Evolutionary conservation across 1,284 basidiomycete genomes (phyloP), one percentile per base, ranked within the genome.

Genomic region (Phylloporus sp.): DNA sequence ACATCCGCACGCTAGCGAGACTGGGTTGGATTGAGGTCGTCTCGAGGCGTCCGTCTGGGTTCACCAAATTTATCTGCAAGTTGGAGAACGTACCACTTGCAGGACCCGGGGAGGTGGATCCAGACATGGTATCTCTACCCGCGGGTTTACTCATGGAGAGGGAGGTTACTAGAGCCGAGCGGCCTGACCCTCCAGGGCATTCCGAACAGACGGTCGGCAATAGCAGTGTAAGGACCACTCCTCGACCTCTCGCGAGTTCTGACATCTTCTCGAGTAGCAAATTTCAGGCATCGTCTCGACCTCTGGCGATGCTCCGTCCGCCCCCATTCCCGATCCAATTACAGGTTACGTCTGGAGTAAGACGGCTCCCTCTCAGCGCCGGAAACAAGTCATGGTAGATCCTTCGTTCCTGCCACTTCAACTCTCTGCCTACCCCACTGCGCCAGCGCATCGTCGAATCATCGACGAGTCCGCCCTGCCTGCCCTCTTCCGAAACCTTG

Each of bases 11-110:
- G 1, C 82, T 98, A 44, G 81, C 85, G 11, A 85, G 89, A 64
- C 81, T 87, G 2, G 96, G 96, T 4, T 98, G 97, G 97, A 86
- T 96, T 29, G 95, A 97, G 72, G 88, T 98, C 11, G 79, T 91
- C 42, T 91, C 93, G 0, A 87, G 96, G 12, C 85, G 98, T 24
- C 91, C 98, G 0, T 98, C 96, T 1, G 98, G 98, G 7, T 90
- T 91, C 63, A 93, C 94, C 6, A 88, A 86, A 69, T 89, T 98
- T 73, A 79, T 98, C n/a, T 94, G 93, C 75, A 89, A 93, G 71
- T 77, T 96, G 39, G 96, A 98, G 75, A 98, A 99, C 74, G 86
- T 94, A 2, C 93, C 94, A 0, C 82, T 95, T 76, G 87, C 95
- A 6, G 88, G 89, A 0, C 82, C 92, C 2, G 95, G 94, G 2